Conservation (phyloP, 148 eudicot species). For the Chenopodium album region DNA sequence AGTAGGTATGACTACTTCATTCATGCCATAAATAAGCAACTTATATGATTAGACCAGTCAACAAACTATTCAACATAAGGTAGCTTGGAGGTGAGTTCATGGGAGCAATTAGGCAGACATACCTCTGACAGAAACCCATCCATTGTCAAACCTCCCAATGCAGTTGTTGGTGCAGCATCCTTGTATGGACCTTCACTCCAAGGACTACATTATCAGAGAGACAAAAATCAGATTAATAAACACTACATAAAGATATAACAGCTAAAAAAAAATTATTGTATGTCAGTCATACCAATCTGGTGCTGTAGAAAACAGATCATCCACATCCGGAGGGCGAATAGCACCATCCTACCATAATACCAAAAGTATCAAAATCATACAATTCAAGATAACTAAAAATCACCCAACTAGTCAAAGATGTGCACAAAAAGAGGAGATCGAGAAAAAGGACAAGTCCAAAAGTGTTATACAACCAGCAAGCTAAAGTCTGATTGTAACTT, state of each 20-base stretch:
- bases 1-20: background rate
- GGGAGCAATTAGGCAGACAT: slow-evolving; percentile 1
- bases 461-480: background rate
- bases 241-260: background rate
- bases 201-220: slow-evolving; percentile 49
- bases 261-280: background rate
- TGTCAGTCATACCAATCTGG: slow-evolving; percentile 65
- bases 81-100: background rate
- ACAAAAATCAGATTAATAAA: slow-evolving; percentile 9
- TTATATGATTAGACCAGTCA: background rate
- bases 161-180: slow-evolving; percentile 73
- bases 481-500: background rate
- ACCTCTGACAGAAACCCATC: slow-evolving; percentile 91
- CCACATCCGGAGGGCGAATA: slow-evolving; percentile 63
- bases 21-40: background rate
- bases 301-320: slow-evolving; percentile 88
- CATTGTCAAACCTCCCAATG: slow-evolving; percentile 65
- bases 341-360: slow-evolving; percentile 60
- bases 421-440: background rate
- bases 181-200: slow-evolving; percentile 80
- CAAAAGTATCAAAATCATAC: background rate
- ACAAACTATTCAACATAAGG: background rate
- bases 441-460: background rate
- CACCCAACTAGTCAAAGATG: background rate
- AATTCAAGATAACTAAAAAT: background rate